These are phyloP conservation scores for Pseudodiploospora longispora DNA, from an alignment of 2,329 filamentous ascomycete genomes.

Conservation along the genomic window DNA sequence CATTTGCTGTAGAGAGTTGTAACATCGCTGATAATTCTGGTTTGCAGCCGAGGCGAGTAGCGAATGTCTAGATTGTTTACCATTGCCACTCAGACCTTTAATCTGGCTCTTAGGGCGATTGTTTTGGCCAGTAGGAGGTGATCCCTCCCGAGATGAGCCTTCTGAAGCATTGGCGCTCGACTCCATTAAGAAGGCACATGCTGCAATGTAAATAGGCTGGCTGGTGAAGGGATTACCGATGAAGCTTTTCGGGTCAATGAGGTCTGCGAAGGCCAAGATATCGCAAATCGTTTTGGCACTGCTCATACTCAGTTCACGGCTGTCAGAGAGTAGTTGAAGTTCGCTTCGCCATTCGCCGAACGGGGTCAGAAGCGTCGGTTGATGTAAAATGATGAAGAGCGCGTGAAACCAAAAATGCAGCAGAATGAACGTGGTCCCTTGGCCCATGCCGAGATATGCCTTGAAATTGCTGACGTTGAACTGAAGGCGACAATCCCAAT, in stretches of 20 bases:
- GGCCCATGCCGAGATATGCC: constrained; percentile 69
- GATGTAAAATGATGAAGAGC: constrained; percentile 75
- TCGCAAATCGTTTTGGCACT: constrained; percentile 89
- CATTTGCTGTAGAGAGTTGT: constrained; percentile 73
- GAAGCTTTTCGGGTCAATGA: constrained; percentile 79
- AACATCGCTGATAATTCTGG: constrained; percentile 81
- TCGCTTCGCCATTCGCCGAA: constrained; percentile 54
- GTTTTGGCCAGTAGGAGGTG: constrained; percentile 29
- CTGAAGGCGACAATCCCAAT: constrained; percentile 64
- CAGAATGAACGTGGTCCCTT: constrained; percentile 80
- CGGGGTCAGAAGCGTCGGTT: constrained; percentile 72
- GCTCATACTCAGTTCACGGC: constrained; percentile 74
- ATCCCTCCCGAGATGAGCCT: constrained; percentile 48
- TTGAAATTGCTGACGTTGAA: constrained; percentile 85
- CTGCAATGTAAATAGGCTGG: constrained; percentile 86
- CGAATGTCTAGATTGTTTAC: constrained; percentile 55
- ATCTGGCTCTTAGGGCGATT: constrained; percentile 7
- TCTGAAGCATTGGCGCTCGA: constrained; percentile 62
- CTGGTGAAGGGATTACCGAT: constrained; percentile 84
- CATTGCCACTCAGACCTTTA: constrained; percentile 5
- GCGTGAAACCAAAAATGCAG: constrained; percentile 87
- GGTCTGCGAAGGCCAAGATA: constrained; percentile 76
- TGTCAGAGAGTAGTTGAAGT: constrained; percentile 69
- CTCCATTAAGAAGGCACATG: constrained; percentile 81
- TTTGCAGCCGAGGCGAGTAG: constrained; percentile 73